phyloP scores from a whole-genome alignment of 2,329 filamentous ascomycete species.

The Phoma sp. region DNA sequence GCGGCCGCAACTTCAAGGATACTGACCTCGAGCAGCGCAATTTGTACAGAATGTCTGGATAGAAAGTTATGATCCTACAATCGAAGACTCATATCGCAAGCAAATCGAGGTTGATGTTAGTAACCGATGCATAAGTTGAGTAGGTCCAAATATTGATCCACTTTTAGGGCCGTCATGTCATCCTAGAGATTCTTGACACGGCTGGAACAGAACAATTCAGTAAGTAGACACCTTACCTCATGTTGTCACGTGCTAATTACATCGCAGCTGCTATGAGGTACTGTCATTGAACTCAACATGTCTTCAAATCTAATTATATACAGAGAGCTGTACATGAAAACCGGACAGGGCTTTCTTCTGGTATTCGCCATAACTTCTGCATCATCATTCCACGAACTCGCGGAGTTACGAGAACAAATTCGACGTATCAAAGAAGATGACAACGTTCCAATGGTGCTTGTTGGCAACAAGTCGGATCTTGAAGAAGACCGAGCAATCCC shows the following conservation, averaged over 20 bases:
- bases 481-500: slow-evolving; percentile 84
- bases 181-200: slow-evolving; percentile 91
- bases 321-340: slow-evolving; percentile 75
- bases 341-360: slow-evolving; percentile 87
- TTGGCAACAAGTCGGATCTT: slow-evolving; percentile 90
- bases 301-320: slow-evolving; percentile 19
- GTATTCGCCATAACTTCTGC: slow-evolving; percentile 91
- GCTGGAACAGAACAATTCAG: slow-evolving; percentile 93
- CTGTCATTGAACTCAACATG: slow-evolving; percentile 21
- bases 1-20: not conserved
- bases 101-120: slow-evolving; percentile 80
- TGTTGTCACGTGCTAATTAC: slow-evolving; percentile 23
- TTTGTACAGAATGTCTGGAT: slow-evolving; percentile 96
- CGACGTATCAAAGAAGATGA: slow-evolving; percentile 90
- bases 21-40: slow-evolving; percentile 65
- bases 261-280: slow-evolving; percentile 46
- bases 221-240: slow-evolving; percentile 56
- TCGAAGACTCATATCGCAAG: slow-evolving; percentile 68
- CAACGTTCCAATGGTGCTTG: slow-evolving; percentile 84
- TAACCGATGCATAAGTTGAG: slow-evolving; percentile 28
- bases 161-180: slow-evolving; percentile 79
- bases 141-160: slow-evolving; percentile 20
- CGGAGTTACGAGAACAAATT: slow-evolving; percentile 85
- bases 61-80: slow-evolving; percentile 72
- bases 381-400: slow-evolving; percentile 82